A percentile compares a stretch with the other conserved stretches of the same genome.
Evolutionary conservation across 768 basidiomycete species (phyloP).

Genomic region (Boletus rufocinnamomeus): DNA sequence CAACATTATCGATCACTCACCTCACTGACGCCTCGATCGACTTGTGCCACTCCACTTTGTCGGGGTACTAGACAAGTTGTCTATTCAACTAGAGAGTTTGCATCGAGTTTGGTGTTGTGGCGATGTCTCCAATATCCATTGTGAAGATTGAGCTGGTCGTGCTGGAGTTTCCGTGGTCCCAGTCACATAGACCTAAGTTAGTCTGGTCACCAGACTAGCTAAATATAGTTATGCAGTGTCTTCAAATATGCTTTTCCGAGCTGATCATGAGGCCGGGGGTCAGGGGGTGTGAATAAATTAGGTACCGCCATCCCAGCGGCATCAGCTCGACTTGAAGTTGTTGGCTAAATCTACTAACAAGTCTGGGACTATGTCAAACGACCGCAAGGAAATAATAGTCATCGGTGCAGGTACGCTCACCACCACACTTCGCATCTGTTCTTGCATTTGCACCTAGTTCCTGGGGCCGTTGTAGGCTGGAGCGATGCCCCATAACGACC

Average conservation of each 20-base stretch:
- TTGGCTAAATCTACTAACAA: slow-evolving; percentile 12
- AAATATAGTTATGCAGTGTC: not conserved
- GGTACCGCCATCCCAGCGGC: not conserved
- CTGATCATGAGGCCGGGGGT: not conserved
- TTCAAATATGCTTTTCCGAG: too few species aligned
- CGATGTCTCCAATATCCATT: too few species aligned
- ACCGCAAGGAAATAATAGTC: slow-evolving; percentile 36
- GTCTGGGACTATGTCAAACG: slow-evolving; percentile 14
- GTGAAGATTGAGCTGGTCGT: too few species aligned
- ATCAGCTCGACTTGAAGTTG: slow-evolving; percentile 13
- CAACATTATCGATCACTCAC: not conserved
- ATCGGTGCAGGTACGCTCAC: slow-evolving; percentile 41
- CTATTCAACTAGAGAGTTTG: not conserved
- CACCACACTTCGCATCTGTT: not conserved
- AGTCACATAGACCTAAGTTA: too few species aligned
- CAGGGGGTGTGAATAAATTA: not conserved
- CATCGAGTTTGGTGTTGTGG: not conserved
- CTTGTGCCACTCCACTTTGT: too few species aligned
- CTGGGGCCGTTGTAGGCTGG: not conserved
- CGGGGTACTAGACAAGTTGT: too few species aligned
- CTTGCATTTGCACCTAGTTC: not conserved
- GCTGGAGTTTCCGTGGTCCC: too few species aligned
- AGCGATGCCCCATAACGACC: too few species aligned
- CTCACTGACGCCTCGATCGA: too few species aligned
- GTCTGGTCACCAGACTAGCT: not conserved